Evolutionary conservation across 768 basidiomycete species (phyloP), one percentile per base, ranked within the genome.

Genomic region (Punctularia strigosozonata): DNA sequence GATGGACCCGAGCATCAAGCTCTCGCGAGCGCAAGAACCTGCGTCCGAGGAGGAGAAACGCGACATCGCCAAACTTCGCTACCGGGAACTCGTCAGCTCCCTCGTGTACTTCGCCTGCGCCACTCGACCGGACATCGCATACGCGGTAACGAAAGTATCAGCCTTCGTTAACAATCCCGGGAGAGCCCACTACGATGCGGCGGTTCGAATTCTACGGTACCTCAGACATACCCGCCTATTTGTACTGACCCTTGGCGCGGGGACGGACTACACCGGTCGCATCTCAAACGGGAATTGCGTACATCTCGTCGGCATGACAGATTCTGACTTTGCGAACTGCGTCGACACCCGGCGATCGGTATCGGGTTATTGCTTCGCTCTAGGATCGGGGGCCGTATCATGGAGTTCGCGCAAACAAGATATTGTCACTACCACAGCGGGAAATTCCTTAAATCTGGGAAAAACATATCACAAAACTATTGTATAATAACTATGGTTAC

Each of bases 111-210:
- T 53, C 2, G 51, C 60, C 1, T 38, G 58, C 1, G 50, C 48
- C 5, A 61, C 60, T 1, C 51, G 58, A 2, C 64, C 64, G 1
- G 63, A 70, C 43, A 66, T 69, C 31, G 46, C 60, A 1, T 64
- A 52, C 40, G 51, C 63, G 0, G 59, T 65, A 4, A 43, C 48
- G 2, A 41, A 43, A 1, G 44, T 69, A 1, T 44, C 53, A 4
- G 60, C 58, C 19, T 68, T 60, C 47, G 44, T 50, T 7, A 26
- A 39, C 1, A 60, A 62, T 38, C 65, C 64, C 0, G 47, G 46
- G 5, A 25, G 30, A 1, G 39, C 40, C 1, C 67, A 72, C 42
- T 67, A 62, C 56, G 43, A 46, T 0, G 62, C 62, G 3, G 52
- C 60, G 5, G 63, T 63, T 37, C 55, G 54, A 13, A 42, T 70